Percentiles rank a stretch among this genome's conserved stretches.
Conservation (phyloP, 306 rosid species). For the Gastrolobium bilobum region DNA sequence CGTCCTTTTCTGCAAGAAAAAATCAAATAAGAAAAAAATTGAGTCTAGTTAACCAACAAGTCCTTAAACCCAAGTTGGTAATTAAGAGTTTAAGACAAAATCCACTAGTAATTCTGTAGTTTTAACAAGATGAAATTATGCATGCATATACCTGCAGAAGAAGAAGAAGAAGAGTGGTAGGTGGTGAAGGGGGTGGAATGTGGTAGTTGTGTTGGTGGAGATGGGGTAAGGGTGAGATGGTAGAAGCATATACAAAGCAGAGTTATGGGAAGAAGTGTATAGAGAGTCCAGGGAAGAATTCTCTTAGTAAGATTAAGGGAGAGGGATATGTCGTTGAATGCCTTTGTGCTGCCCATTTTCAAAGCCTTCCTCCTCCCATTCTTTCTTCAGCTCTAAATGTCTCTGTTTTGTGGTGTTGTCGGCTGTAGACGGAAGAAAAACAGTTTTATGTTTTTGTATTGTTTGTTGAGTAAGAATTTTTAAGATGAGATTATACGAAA, state of each 20-base stretch:
- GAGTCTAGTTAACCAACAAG: background rate
- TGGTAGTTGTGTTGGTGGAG: constrained; percentile 42
- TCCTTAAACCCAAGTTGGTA: background rate
- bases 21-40: background rate
- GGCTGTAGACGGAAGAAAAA: constrained; percentile 23
- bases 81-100: background rate
- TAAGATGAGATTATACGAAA: too few relatives aligned
- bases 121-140: background rate
- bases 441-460: too few relatives aligned
- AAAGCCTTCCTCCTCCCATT: constrained; percentile 16
- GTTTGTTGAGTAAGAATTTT: too few relatives aligned
- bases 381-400: background rate
- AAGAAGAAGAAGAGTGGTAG: constrained; percentile 43
- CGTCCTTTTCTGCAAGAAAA: constrained; percentile 55
- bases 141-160: constrained; percentile 51
- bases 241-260: constrained; percentile 57
- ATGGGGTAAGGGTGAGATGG: constrained; percentile 49
- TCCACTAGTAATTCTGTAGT: background rate
- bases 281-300: constrained; percentile 57
- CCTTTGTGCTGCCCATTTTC: constrained; percentile 59
- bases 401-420: constrained; percentile 12
- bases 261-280: constrained; percentile 58
- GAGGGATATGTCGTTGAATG: constrained; percentile 53
- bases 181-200: constrained; percentile 36
- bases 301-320: constrained; percentile 41